Percentiles rank a stretch among this genome's conserved stretches.
These are phyloP conservation scores for Pichia ethanolica DNA, from an alignment of 805 yeast genomes.

Conservation along the genomic window DNA sequence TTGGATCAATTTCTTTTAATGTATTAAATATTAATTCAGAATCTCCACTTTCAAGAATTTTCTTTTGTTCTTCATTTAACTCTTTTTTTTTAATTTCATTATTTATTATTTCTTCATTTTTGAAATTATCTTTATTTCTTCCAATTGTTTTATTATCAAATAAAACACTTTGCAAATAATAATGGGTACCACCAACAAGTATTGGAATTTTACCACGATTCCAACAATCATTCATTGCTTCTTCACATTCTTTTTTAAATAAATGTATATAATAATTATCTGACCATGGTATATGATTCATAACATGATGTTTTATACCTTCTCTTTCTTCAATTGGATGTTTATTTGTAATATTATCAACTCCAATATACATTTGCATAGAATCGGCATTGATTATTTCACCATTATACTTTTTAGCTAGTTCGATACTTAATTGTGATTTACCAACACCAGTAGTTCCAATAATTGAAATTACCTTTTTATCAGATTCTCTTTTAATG, in stretches of 20 bases:
- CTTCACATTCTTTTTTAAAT: slow-evolving; percentile 65
- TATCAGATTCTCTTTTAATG: background rate
- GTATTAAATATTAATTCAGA: slow-evolving; percentile 40
- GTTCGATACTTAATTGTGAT: slow-evolving; percentile 73
- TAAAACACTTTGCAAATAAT: slow-evolving; percentile 72
- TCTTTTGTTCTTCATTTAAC: slow-evolving; percentile 28
- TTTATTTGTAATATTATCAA: slow-evolving; percentile 80
- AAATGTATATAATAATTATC: slow-evolving; percentile 77
- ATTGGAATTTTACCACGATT: slow-evolving; percentile 70
- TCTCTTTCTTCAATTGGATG: slow-evolving; percentile 76
- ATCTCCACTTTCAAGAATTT: slow-evolving; percentile 51
- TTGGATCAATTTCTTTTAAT: slow-evolving; percentile 56
- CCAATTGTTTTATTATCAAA: slow-evolving; percentile 60
- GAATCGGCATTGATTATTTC: slow-evolving; percentile 95
- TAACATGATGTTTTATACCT: slow-evolving; percentile 77
- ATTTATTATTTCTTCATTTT: slow-evolving; percentile 4
- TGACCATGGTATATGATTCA: slow-evolving; percentile 76
- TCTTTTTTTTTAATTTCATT: slow-evolving; percentile 8
- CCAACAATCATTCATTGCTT: slow-evolving; percentile 57
- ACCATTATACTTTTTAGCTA: slow-evolving; percentile 72
- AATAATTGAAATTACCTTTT: slow-evolving; percentile 25
- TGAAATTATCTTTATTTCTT: slow-evolving; percentile 12
- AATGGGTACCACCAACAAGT: slow-evolving; percentile 93
- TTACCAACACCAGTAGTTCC: slow-evolving; percentile 98
- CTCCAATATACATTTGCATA: slow-evolving; percentile 82